phyloP scores from a whole-genome alignment of 345 rosid genomes.

The Eucalyptus camaldulensis region DNA sequence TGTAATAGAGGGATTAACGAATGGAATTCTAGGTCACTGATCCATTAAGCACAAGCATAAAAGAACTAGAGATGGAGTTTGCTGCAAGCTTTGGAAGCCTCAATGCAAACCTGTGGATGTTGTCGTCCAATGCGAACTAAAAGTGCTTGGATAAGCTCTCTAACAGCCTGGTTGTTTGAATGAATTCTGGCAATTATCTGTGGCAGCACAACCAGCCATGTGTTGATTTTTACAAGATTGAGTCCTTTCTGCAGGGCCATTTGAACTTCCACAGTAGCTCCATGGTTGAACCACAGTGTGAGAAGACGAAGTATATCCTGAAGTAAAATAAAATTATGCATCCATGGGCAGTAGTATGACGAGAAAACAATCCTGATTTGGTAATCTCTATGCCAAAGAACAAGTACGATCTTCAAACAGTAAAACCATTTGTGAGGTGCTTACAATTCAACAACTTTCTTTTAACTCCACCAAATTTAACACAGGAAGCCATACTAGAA shows the following conservation, averaged over 20 bases:
- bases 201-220: constrained; percentile 96
- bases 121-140: constrained; percentile 87
- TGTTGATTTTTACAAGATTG: constrained; percentile 78
- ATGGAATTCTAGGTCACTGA: neutral
- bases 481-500: neutral
- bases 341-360: neutral
- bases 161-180: constrained; percentile 87
- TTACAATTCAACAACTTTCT: neutral
- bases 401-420: neutral
- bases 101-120: constrained; percentile 78
- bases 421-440: neutral
- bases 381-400: neutral
- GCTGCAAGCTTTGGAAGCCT: neutral
- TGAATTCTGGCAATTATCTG: constrained; percentile 99
- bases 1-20: neutral
- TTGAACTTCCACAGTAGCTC: constrained; percentile 89
- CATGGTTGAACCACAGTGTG: constrained; percentile 98
- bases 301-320: constrained; percentile 99
- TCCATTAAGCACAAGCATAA: neutral
- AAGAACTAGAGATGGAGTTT: neutral
- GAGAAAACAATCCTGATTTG: neutral
- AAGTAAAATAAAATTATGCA: constrained; percentile 2
- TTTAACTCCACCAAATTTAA: neutral
- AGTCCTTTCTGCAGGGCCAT: constrained; percentile 78
- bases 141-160: constrained; percentile 91